Evolutionary conservation across 106 monocot species (phyloP).

Genomic region (Ottelia alismoides): DNA sequence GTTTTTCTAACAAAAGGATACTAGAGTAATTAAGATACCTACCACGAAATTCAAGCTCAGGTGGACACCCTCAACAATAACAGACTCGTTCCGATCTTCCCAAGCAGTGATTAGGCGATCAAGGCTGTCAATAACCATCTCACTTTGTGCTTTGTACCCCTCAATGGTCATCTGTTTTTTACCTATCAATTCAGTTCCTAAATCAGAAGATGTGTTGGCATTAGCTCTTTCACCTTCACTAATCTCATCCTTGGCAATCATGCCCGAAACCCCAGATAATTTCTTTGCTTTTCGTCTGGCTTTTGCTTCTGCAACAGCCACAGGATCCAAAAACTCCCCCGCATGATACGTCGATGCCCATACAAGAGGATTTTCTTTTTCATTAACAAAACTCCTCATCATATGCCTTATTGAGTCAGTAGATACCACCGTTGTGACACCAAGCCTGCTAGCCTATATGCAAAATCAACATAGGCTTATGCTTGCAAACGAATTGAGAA

Average conservation of each 20-base stretch:
- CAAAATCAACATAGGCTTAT: neutral
- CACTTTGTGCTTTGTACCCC: conserved; percentile 94
- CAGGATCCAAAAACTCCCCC: conserved; percentile 76
- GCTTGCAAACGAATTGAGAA: no score
- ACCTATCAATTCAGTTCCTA: conserved; percentile 40
- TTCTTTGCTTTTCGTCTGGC: conserved; percentile 68
- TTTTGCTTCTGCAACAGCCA: conserved; percentile 74
- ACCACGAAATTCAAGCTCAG: conserved; percentile 99
- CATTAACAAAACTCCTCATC: conserved; percentile 86
- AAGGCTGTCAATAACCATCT: conserved; percentile 97
- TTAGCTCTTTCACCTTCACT: no score
- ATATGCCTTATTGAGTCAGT: conserved; percentile 96
- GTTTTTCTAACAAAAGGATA: no score
- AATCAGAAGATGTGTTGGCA: no score
- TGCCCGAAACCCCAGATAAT: conserved; percentile 16
- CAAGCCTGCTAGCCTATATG: conserved; percentile 73
- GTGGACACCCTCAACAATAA: conserved; percentile 90
- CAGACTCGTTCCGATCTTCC: conserved; percentile 90
- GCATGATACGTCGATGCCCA: conserved; percentile 99
- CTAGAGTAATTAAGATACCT: no score
- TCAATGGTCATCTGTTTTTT: conserved; percentile 32
- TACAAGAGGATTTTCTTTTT: conserved; percentile 79
- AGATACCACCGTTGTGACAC: conserved; percentile 80
- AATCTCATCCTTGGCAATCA: conserved; percentile 11
- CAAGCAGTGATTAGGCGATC: conserved; percentile 91